Evolutionary conservation across 1,284 basidiomycete genomes (phyloP).

Genomic region (Meripilus lineatus): DNA sequence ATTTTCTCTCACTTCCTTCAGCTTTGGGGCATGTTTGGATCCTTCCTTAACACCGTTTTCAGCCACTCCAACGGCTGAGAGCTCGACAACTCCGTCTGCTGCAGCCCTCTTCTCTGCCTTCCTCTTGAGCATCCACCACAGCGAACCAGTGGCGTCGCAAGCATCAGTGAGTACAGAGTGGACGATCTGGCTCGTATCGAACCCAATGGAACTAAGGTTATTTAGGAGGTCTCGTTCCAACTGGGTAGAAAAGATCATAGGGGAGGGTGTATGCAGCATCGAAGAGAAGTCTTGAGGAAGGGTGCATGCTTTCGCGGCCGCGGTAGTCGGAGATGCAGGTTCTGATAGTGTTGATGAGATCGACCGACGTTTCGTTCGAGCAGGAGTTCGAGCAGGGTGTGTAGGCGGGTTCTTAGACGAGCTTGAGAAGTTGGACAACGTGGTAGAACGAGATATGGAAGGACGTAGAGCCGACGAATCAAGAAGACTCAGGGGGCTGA

Average conservation of each 20-base stretch:
- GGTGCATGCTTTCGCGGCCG: slow-evolving; percentile 39
- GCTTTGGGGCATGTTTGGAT: not conserved
- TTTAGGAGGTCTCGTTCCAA: slow-evolving; percentile 81
- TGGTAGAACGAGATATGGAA: slow-evolving; percentile 17
- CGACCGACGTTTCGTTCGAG: slow-evolving; percentile 90
- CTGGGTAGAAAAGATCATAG: slow-evolving; percentile 82
- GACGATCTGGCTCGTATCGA: slow-evolving; percentile 92
- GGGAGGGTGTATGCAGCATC: slow-evolving; percentile 64
- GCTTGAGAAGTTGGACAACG: slow-evolving; percentile 30
- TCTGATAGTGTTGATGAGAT: slow-evolving; percentile 80
- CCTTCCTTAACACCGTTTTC: not conserved
- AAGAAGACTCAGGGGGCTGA: not conserved
- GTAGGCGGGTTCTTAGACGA: slow-evolving; percentile 45
- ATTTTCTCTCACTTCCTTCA: not conserved
- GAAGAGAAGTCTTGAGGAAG: slow-evolving; percentile 67
- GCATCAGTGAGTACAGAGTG: slow-evolving; percentile 91
- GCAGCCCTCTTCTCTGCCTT: slow-evolving; percentile 63
- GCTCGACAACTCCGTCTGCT: not conserved
- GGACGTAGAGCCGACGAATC: slow-evolving; percentile 12
- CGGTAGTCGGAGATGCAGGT: slow-evolving; percentile 36
- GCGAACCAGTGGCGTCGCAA: slow-evolving; percentile 86
- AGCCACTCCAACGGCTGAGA: slow-evolving; percentile 7
- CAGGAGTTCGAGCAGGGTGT: slow-evolving; percentile 79
- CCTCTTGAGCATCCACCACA: slow-evolving; percentile 95
- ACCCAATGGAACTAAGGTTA: slow-evolving; percentile 70